A percentile compares a stretch with the other conserved stretches of the same genome.
Evolutionary conservation across 176 grass and related monocot species (phyloP).

Genomic region (Aegilops speltoides): DNA sequence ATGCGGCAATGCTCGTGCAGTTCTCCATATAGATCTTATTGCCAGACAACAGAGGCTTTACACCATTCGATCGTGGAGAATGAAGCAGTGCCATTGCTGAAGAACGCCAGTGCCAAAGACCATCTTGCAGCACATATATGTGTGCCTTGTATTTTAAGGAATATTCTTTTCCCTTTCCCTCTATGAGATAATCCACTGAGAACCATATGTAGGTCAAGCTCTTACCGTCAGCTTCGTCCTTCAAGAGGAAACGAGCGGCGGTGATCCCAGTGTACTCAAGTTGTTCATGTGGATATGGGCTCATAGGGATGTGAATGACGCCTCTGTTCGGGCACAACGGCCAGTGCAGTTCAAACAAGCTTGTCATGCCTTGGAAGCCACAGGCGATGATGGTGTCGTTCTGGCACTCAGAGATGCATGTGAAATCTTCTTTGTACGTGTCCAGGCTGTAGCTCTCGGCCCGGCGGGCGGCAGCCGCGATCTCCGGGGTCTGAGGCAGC

Average conservation of each 20-base stretch:
- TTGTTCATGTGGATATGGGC: not conserved
- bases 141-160: not conserved
- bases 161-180: not conserved
- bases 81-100: not conserved
- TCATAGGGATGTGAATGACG: not conserved
- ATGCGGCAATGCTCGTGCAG: not conserved
- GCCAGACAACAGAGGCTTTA: not conserved
- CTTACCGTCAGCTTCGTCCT: not conserved
- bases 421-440: not conserved
- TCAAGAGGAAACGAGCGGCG: not conserved
- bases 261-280: accelerated
- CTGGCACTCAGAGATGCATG: not conserved
- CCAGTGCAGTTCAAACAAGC: not conserved
- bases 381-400: not conserved
- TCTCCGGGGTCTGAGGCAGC: not conserved
- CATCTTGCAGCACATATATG: not conserved
- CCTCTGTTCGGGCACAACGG: not conserved
- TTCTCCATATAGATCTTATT: not conserved
- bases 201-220: not conserved
- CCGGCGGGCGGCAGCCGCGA: not conserved
- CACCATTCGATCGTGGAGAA: too few species aligned
- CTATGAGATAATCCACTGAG: not conserved
- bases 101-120: not conserved
- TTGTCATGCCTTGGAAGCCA: not conserved
- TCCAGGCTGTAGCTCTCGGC: not conserved